phyloP scores from a whole-genome alignment of 78 protist species.

The Dictyostelium capitatum region DNA sequence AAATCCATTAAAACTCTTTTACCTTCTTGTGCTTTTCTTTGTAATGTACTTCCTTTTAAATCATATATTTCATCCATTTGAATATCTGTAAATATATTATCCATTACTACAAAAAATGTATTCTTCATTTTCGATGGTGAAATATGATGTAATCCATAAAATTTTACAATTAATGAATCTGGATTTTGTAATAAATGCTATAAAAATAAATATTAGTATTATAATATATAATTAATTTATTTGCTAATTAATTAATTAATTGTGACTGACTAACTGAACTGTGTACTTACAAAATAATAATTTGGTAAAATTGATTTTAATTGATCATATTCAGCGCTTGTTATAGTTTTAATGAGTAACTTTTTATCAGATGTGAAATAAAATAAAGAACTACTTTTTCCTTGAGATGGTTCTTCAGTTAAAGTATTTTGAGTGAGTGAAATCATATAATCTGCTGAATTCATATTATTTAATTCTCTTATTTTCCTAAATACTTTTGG shows the following conservation, averaged over 20 bases:
- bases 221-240: not conserved
- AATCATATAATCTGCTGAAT: conserved; percentile 73
- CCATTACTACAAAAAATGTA: conserved; percentile 70
- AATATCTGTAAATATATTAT: conserved; percentile 39
- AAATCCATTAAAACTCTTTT: conserved; percentile 65
- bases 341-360: conserved; percentile 46
- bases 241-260: not conserved
- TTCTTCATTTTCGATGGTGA: conserved; percentile 72
- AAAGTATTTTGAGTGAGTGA: conserved; percentile 45
- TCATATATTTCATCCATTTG: conserved; percentile 72
- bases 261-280: not conserved
- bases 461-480: conserved; percentile 44
- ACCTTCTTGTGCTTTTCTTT: conserved; percentile 53
- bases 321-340: conserved; percentile 65
- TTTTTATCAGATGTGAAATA: conserved; percentile 71
- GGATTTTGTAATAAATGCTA: conserved; percentile 65
- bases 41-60: conserved; percentile 58
- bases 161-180: conserved; percentile 57
- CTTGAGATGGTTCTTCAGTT: conserved; percentile 59
- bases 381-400: conserved; percentile 64
- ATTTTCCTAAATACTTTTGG: conserved; percentile 74
- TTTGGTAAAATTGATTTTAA: conserved; percentile 35
- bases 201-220: not conserved
- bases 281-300: conserved; percentile 44
- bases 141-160: conserved; percentile 72